Evolutionary conservation across 257 asterid species (phyloP), one percentile per base, ranked within the genome.

Genomic region (Forsythia suspensa): DNA sequence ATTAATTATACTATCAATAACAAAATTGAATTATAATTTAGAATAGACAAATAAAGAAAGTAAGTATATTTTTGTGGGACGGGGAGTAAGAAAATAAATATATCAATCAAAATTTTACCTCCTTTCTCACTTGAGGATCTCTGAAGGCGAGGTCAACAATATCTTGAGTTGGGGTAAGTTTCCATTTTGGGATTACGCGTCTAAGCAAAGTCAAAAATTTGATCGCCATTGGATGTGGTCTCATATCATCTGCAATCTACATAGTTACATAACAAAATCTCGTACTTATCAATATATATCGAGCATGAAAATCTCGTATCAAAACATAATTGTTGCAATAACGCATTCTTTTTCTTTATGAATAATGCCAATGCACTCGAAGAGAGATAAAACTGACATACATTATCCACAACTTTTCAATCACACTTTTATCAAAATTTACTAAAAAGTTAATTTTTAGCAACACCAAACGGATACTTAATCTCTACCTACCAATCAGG

Each of bases 91-190:
- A 41, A 65, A 79, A 11, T 63, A 65, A 15, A 55, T 44, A 44
- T 10, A 44, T 44, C 16, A 44, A 15, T 3, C 0, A 2, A 34
- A n/a, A 8, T 4, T 38, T 9, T 87, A 95, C 99, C 98, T 96
- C 97, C 5, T 90, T 12, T 81, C 91, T 79, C 39, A 96, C 87
- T 85, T 87, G 67, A 61, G 97, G 99, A 77, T 81, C 91, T 80
- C 99, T 83, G 77, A 96, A 87, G 57, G 99, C 98, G 40, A 80
- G 61, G 79, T 94, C 98, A 63, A 90, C 77, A 12, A 94, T 73
- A 81, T 94, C 98, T 68, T 94, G 96, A 63, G 95, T 89, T 4
- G 98, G 98, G 24, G 97, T 90, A 38, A 96, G 74, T 81, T 85
- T 91, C 97, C 98, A 96, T 1, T 97, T 92, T 6, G 99, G 99